These are phyloP conservation scores for Naganishia liquefaciens DNA, from an alignment of 1,284 basidiomycete genomes.

Conservation along the genomic window DNA sequence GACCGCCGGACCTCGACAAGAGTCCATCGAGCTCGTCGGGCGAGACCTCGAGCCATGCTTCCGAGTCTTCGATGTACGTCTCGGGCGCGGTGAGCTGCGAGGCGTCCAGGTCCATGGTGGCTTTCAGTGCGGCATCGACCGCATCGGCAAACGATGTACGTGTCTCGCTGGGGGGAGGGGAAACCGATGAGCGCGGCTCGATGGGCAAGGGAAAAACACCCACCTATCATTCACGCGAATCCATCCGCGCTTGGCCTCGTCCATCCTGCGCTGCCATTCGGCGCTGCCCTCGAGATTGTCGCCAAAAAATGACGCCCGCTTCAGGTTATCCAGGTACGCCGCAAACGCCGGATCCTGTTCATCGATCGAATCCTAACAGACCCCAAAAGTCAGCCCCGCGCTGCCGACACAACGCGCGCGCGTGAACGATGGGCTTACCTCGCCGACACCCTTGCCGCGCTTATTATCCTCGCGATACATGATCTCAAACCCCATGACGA, in stretches of 20 bases:
- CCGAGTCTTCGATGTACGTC: conserved; percentile 44
- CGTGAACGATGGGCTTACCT: too few relatives aligned
- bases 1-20: conserved; percentile 36
- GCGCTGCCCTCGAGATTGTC: conserved; percentile 72
- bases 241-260: conserved; percentile 68
- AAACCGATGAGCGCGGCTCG: background rate
- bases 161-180: conserved; percentile 51
- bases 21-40: conserved; percentile 52
- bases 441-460: conserved; percentile 56
- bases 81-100: conserved; percentile 16
- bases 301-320: conserved; percentile 70
- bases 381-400: background rate
- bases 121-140: conserved; percentile 65
- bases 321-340: conserved; percentile 66
- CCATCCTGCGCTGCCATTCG: conserved; percentile 71
- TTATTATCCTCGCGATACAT: conserved; percentile 76
- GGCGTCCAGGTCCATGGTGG: conserved; percentile 34
- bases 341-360: conserved; percentile 40
- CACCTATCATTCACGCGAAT: conserved; percentile 68
- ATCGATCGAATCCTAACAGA: background rate
- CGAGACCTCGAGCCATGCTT: conserved; percentile 50
- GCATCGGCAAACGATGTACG: conserved; percentile 71
- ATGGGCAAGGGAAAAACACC: conserved; percentile 43
- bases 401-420: too few relatives aligned
- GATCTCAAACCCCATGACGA: conserved; percentile 93